These are phyloP conservation scores for Daedaleopsis nitida DNA, from an alignment of 768 basidiomycete species.

Conservation along the genomic window DNA sequence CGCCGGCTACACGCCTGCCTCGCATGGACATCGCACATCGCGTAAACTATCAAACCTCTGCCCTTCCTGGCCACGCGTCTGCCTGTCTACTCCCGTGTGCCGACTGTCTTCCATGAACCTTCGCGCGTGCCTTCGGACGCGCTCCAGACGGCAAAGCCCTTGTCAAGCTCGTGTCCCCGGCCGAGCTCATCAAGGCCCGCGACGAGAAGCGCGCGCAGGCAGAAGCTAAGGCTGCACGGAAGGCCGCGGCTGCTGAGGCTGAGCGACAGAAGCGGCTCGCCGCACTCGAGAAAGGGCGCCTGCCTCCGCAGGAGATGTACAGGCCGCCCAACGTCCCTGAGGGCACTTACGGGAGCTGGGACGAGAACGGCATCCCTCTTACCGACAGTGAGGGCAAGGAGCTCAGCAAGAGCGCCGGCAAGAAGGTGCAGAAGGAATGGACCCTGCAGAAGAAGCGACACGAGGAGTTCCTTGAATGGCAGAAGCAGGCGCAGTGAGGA, in stretches of 20 bases:
- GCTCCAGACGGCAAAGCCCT: constrained; percentile 89
- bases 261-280: constrained; percentile 68
- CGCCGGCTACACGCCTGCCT: neutral
- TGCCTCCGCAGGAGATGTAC: constrained; percentile 79
- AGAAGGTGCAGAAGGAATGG: constrained; percentile 79
- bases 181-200: constrained; percentile 77
- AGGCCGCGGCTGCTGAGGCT: constrained; percentile 67
- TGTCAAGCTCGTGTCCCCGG: constrained; percentile 86
- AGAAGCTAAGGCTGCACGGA: constrained; percentile 79
- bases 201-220: constrained; percentile 83
- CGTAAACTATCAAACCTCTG: neutral
- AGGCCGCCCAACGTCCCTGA: constrained; percentile 75
- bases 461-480: constrained; percentile 68
- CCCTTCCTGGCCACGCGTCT: neutral
- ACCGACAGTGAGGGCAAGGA: constrained; percentile 86
- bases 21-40: neutral
- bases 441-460: constrained; percentile 76
- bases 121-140: neutral
- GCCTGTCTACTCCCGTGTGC: neutral
- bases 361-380: constrained; percentile 80
- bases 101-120: neutral
- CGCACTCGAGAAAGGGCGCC: constrained; percentile 84
- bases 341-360: constrained; percentile 81
- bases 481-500: constrained; percentile 26
- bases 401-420: constrained; percentile 76